Evolutionary conservation across 495 filamentous ascomycete species (phyloP).

Genomic region (Penicillium bovifimosum): DNA sequence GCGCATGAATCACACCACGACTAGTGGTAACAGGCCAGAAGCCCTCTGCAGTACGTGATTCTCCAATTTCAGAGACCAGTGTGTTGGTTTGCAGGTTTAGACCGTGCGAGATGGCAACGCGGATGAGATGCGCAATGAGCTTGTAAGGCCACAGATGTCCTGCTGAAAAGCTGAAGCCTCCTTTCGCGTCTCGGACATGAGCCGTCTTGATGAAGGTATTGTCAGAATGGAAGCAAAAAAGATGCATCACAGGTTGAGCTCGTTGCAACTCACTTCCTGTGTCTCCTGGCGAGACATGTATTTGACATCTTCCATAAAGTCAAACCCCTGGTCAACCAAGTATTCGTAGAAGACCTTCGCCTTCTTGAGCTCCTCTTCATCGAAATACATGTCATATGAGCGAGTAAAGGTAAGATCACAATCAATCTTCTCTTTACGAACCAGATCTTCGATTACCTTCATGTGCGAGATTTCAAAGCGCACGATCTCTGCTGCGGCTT

Average conservation of each 20-base stretch:
- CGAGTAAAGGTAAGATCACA: slow-evolving; percentile 39
- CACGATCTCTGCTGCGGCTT: slow-evolving; percentile 26
- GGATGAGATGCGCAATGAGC: slow-evolving; percentile 56
- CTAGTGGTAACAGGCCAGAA: slow-evolving; percentile 42
- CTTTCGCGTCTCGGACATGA: slow-evolving; percentile 30
- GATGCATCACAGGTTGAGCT: background rate
- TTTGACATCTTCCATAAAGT: slow-evolving; percentile 28
- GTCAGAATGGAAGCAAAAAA: background rate
- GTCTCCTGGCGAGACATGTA: slow-evolving; percentile 21
- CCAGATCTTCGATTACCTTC: slow-evolving; percentile 23
- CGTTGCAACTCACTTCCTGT: slow-evolving; percentile 18
- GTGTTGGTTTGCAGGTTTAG: slow-evolving; percentile 62
- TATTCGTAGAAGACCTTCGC: slow-evolving; percentile 24
- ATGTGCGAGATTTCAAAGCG: slow-evolving; percentile 31
- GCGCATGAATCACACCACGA: slow-evolving; percentile 48
- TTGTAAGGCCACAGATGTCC: slow-evolving; percentile 64
- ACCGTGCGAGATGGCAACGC: slow-evolving; percentile 15
- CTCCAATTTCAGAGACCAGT: slow-evolving; percentile 37
- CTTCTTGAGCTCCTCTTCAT: slow-evolving; percentile 21
- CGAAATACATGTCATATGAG: slow-evolving; percentile 30
- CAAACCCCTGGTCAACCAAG: slow-evolving; percentile 16
- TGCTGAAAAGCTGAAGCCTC: slow-evolving; percentile 38
- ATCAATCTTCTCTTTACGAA: slow-evolving; percentile 34
- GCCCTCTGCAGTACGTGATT: slow-evolving; percentile 10
- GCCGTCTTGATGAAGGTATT: slow-evolving; percentile 15